Conservation (phyloP, 177 flowering plant species). For the Vitis hybrid region DNA sequence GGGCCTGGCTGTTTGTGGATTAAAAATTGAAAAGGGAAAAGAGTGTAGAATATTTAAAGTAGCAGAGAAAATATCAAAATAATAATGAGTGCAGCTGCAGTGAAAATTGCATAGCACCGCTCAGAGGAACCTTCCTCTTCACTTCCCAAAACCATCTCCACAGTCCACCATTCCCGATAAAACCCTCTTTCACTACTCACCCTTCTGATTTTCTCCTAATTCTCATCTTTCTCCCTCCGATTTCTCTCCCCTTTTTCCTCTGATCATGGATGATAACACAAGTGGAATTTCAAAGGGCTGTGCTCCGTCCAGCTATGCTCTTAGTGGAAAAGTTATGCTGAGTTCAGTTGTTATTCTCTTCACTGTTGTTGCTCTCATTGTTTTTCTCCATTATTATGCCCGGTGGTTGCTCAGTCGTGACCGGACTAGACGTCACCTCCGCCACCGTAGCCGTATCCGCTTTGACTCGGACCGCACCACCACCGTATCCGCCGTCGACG, state of each 20-base stretch:
- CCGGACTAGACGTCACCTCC: neutral
- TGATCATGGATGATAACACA: neutral
- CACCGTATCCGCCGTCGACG: neutral
- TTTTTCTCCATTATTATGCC: constrained; percentile 20
- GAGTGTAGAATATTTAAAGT: no score
- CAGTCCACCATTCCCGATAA: neutral
- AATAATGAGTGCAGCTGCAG: no score
- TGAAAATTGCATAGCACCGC: no score
- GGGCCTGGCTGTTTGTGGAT: no score
- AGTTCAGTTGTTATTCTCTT: constrained; percentile 23
- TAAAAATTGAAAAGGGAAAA: no score
- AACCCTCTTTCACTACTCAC: neutral
- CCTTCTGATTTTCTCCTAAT: neutral
- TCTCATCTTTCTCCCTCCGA: neutral
- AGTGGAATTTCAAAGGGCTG: neutral
- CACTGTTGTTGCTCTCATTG: constrained; percentile 14
- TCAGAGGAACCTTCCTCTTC: constrained; percentile 7
- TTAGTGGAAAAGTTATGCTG: constrained; percentile 31
- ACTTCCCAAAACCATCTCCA: neutral
- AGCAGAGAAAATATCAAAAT: no score
- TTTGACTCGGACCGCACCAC: neutral
- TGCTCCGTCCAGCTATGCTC: constrained; percentile 17
- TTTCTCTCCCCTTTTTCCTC: neutral
- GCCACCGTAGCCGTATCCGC: neutral
- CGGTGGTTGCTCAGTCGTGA: constrained; percentile 6